These are phyloP conservation scores for Rhodotorula babjevae DNA, from an alignment of 768 basidiomycete genomes.

Conservation along the genomic window DNA sequence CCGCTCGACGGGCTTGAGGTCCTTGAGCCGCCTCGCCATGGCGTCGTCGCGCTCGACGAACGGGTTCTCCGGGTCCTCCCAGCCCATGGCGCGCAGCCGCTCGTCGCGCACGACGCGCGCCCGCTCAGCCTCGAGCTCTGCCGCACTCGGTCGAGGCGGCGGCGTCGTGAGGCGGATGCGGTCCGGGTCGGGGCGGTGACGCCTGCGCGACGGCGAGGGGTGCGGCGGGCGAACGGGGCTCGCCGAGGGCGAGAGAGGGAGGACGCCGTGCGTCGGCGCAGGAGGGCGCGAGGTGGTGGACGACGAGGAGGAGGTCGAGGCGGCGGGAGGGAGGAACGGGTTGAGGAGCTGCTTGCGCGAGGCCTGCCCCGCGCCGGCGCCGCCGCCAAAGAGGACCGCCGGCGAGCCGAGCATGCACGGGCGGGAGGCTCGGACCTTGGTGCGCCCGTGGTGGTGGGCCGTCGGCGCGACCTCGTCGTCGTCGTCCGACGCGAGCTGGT, in stretches of 20 bases:
- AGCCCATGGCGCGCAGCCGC: conserved; percentile 15
- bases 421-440: too few species aligned
- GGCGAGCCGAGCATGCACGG: conserved; percentile 23
- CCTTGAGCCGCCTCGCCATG: conserved; percentile 6
- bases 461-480: background rate
- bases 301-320: background rate
- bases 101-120: background rate
- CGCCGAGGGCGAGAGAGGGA: background rate
- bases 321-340: conserved; percentile 27
- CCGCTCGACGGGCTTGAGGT: conserved; percentile 10
- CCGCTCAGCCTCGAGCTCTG: background rate
- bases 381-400: conserved; percentile 10
- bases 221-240: background rate
- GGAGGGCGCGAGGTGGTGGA: background rate
- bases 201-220: background rate
- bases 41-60: conserved; percentile 33
- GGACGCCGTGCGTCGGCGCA: background rate
- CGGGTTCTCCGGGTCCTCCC: conserved; percentile 33
- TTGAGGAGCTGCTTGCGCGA: conserved; percentile 28
- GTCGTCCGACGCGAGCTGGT: conserved; percentile 23
- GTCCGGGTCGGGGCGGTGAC: conserved; percentile 26
- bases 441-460: too few species aligned
- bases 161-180: conserved; percentile 27
- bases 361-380: background rate
- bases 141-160: conserved; percentile 1